Conservation (phyloP, 768 basidiomycete genomes). For the Leucocoprinus birnbaumii region DNA sequence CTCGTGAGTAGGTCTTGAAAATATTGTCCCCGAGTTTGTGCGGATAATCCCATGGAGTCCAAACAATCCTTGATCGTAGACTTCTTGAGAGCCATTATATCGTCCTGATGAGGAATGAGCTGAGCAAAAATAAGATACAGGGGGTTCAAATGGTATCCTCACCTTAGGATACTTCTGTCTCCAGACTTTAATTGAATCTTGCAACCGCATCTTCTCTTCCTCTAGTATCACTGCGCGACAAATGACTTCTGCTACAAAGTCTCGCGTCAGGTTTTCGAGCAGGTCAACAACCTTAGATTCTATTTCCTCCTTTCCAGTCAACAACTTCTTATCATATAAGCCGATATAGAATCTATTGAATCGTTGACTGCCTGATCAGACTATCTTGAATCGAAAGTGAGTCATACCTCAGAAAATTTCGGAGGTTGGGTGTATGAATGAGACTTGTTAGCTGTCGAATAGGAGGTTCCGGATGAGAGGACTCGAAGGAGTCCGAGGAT, state of each 20-base stretch:
- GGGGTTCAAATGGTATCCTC: background rate
- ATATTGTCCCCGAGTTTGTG: conserved; percentile 31
- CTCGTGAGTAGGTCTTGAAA: conserved; percentile 29
- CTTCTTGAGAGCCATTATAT: conserved; percentile 40
- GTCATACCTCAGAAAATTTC: background rate
- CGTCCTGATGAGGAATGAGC: background rate
- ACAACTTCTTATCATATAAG: conserved; percentile 11
- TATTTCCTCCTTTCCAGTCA: background rate
- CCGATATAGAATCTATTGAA: conserved; percentile 12
- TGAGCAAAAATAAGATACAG: background rate
- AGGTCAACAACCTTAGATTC: conserved; percentile 15
- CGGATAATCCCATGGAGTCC: conserved; percentile 38
- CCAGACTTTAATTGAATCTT: conserved; percentile 64
- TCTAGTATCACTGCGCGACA: conserved; percentile 49
- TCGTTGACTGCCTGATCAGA: background rate
- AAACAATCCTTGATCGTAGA: conserved; percentile 43
- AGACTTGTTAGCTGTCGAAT: background rate
- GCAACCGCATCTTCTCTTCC: conserved; percentile 56
- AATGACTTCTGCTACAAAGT: conserved; percentile 50
- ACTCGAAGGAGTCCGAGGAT: background rate
- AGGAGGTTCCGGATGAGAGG: no score
- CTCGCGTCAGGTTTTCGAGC: conserved; percentile 33
- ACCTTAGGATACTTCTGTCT: conserved; percentile 38
- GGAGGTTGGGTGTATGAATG: background rate
- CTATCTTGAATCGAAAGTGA: no score